A percentile compares a stretch with the other conserved stretches of the same genome.
Conservation (phyloP, 2,329 filamentous ascomycete species). For the Nemania serpens region DNA sequence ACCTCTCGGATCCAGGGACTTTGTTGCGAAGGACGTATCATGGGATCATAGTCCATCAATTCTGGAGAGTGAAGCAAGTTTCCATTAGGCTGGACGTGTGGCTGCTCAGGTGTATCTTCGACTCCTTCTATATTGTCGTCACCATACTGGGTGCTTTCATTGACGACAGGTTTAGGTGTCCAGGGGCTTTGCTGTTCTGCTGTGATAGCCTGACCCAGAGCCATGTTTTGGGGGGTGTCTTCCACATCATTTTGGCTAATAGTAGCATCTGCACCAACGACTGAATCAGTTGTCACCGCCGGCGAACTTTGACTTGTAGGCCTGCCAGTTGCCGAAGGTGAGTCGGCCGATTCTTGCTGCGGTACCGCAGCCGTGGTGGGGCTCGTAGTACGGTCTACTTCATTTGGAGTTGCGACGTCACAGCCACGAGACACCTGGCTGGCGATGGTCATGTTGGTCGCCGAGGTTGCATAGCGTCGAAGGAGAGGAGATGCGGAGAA, state of each 20-base stretch:
- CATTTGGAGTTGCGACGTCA: background rate
- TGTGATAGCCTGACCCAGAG: background rate
- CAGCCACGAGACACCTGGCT: background rate
- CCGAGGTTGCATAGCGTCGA: conserved; percentile 12
- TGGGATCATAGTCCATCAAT: conserved; percentile 11
- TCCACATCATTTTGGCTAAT: background rate
- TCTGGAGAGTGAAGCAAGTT: conserved; percentile 18
- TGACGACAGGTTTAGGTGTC: conserved; percentile 19
- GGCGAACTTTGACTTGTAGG: background rate
- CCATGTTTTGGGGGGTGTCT: background rate
- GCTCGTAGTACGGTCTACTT: background rate
- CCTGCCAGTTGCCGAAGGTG: background rate
- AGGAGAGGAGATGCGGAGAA: conserved; percentile 2
- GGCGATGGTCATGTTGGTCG: conserved; percentile 6
- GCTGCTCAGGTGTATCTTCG: background rate
- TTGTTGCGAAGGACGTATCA: conserved; percentile 37
- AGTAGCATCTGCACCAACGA: background rate
- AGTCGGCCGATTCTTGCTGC: background rate
- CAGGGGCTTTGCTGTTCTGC: conserved; percentile 37
- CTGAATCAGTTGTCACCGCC: background rate
- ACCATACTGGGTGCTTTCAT: conserved; percentile 10
- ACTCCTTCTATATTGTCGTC: background rate
- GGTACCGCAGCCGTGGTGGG: background rate
- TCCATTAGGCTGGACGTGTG: conserved; percentile 6
- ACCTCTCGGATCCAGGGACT: conserved; percentile 38